Evolutionary conservation across 108 stramenopile genomes (phyloP), one percentile per base, ranked within the genome.

Genomic region (Nitzschia palea): DNA sequence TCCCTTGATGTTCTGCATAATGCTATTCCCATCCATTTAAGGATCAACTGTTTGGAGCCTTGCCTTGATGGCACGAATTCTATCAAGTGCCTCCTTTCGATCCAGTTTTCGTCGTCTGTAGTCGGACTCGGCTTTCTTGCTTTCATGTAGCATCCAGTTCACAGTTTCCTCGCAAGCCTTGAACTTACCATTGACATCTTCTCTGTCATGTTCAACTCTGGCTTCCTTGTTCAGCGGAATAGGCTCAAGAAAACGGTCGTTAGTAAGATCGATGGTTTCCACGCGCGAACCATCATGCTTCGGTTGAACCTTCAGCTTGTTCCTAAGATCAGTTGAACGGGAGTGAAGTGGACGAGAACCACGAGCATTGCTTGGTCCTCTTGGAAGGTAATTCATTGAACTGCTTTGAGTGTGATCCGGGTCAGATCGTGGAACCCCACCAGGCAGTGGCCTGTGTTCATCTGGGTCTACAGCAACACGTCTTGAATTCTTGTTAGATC

Each of bases 1-100:
- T n/a, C n/a, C n/a, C n/a, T n/a, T n/a, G n/a, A n/a, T n/a, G n/a
- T n/a, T n/a, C n/a, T n/a, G n/a, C n/a, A n/a, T n/a, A n/a, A n/a
- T n/a, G n/a, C n/a, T n/a, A n/a, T n/a, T 6, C 37, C 37, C 37
- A 10, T 40, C 12, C 12, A 6, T 12, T 40, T 37, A 56, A 2
- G 55, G 55, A 34, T 56, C 55, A 56, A 56, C 17, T n/a, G 55
- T 56, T n/a, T 60, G 59, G 12, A 60, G 31, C 40, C 59, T 1
- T 15, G 59, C 59, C 25, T 60, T 60, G 59, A 60, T 60, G 14
- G 59, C 59, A 12, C 59, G 36, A 42, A 60, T 60, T 60, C 59
- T 0, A 40, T 60, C n/a, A 1, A 60, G 40, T 17, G 59, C 59
- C 40, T 60, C 59, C 33, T 40, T 60, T 40, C 59, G 31, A 42